phyloP scores from a whole-genome alignment of 108 stramenopile species.

The Cyclotella choctawhatcheeana region DNA sequence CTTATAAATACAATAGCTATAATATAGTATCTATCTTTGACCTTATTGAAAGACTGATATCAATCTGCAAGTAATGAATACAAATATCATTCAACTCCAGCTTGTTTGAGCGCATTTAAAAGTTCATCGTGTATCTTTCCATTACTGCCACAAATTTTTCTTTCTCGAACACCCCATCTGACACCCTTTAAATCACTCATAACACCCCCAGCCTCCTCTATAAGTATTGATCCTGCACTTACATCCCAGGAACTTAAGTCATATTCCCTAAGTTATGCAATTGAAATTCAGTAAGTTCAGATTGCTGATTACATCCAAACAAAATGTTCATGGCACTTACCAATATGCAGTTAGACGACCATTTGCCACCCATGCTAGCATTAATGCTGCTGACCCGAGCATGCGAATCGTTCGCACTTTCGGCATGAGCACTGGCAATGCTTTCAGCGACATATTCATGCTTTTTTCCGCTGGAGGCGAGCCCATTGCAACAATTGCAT shows the following conservation, averaged over 20 bases:
- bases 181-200: conserved; percentile 72
- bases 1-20: too few relatives aligned
- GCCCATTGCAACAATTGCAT: conserved; percentile 81
- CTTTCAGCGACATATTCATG: conserved; percentile 65
- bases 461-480: conserved; percentile 70
- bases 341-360: conserved; percentile 83
- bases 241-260: conserved; percentile 93
- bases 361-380: conserved; percentile 88
- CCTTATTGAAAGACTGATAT: too few relatives aligned
- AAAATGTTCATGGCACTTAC: too few relatives aligned
- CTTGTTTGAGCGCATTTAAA: conserved; percentile 56
- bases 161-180: conserved; percentile 56
- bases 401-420: conserved; percentile 78
- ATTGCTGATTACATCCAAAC: too few relatives aligned
- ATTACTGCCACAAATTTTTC: conserved; percentile 84
- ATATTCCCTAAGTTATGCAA: too few relatives aligned
- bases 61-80: too few relatives aligned
- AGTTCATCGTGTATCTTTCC: conserved; percentile 67
- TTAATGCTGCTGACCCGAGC: conserved; percentile 85
- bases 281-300: too few relatives aligned
- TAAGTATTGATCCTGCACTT: conserved; percentile 84
- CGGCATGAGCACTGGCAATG: conserved; percentile 73
- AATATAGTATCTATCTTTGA: too few relatives aligned
- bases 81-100: conserved; percentile 27
- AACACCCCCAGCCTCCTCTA: conserved; percentile 87